Evolutionary conservation across 2,329 filamentous ascomycete genomes (phyloP).

Genomic region (Aspergillus aculeatus): DNA sequence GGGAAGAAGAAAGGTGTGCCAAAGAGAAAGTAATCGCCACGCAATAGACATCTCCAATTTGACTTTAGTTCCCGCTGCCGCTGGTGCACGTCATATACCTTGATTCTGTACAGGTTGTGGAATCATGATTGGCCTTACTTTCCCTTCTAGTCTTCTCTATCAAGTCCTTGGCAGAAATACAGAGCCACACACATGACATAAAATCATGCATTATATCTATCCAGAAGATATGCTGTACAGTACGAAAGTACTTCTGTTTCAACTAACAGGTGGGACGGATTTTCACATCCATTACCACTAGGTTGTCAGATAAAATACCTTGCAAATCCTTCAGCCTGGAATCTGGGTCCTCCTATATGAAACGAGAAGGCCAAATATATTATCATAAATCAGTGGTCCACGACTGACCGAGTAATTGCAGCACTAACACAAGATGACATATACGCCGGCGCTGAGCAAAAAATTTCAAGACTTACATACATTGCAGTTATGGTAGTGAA

Average conservation of each 20-base stretch:
- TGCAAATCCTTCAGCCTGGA: no score
- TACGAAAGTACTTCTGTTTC: neutral
- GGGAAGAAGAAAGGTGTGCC: conserved; percentile 32
- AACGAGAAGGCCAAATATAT: no score
- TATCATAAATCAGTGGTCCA: neutral
- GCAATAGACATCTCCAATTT: neutral
- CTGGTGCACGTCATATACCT: neutral
- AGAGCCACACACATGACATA: neutral
- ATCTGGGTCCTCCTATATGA: no score
- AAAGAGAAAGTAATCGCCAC: conserved; percentile 21
- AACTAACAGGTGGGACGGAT: no score
- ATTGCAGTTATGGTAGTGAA: neutral
- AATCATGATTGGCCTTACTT: neutral
- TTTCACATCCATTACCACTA: no score
- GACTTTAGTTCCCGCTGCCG: neutral
- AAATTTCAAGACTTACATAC: conserved; percentile 8
- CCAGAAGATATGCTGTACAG: neutral
- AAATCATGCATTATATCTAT: neutral
- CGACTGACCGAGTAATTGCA: neutral
- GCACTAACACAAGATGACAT: conserved; percentile 14
- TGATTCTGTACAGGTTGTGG: neutral
- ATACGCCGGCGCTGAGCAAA: conserved; percentile 27
- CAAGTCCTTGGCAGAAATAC: neutral
- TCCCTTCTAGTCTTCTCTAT: neutral
- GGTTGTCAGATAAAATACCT: no score